Conservation (phyloP, 352 stramenopile species). For the Vaucheria bursata region DNA sequence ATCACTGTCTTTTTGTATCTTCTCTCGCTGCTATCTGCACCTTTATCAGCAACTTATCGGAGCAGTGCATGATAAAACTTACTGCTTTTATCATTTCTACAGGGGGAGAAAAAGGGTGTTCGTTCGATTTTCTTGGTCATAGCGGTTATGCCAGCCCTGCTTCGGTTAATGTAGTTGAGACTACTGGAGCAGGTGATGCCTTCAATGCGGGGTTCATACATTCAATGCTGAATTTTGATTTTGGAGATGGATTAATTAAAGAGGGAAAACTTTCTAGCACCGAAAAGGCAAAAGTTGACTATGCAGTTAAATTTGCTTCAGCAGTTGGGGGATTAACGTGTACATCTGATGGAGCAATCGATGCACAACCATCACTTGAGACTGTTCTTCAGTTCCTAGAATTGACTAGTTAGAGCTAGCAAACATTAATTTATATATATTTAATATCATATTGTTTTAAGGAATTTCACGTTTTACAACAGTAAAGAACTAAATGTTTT, state of each 20-base stretch:
- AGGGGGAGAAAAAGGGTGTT: constrained; percentile 19
- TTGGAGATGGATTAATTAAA: not conserved
- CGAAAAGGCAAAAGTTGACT: constrained; percentile 5
- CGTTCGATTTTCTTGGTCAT: constrained; percentile 22
- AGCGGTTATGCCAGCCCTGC: constrained; percentile 22
- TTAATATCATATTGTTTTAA: too few relatives aligned
- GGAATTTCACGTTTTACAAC: too few relatives aligned
- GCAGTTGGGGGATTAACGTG: constrained; percentile 41
- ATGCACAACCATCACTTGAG: constrained; percentile 16
- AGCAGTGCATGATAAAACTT: too few relatives aligned
- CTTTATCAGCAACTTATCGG: too few relatives aligned
- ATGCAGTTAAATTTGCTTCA: constrained; percentile 31
- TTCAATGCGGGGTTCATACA: constrained; percentile 32
- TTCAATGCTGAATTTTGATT: constrained; percentile 14
- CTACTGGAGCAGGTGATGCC: constrained; percentile 46
- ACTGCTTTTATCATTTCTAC: too few relatives aligned
- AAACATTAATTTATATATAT: too few relatives aligned
- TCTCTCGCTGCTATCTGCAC: too few relatives aligned
- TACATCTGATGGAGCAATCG: constrained; percentile 32
- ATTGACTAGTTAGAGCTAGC: not conserved
- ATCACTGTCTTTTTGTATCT: too few relatives aligned
- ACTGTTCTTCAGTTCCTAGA: constrained; percentile 18
- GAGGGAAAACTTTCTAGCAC: not conserved
- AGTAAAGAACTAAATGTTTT: not conserved
- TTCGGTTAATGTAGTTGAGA: constrained; percentile 36